Base-by-base conservation (phyloP, 2,329 filamentous ascomycete species). In the Didymella glomerata region DNA sequence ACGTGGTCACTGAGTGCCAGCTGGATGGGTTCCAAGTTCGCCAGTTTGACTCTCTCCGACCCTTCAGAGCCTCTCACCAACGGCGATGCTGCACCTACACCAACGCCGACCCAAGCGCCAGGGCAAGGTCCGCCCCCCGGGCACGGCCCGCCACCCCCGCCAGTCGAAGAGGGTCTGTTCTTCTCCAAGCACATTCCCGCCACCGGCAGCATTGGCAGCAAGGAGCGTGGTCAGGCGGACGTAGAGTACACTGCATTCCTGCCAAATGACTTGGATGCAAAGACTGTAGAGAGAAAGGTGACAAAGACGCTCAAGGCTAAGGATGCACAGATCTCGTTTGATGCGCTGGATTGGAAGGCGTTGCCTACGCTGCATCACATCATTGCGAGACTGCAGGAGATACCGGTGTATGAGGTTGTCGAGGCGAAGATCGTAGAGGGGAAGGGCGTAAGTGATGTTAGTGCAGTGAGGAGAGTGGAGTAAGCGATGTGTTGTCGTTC, bases 281-380 rank as follows among this genome's bases (percentile, higher is more conserved):
- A 74, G 54, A 62, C 64, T 0, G 61, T 68, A 16, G 69, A 77
- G 32, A 76, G 72, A 20, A 75, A 76, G 62, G 65, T 77, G 1
- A 69, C 64, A 61, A 62, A 74, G 69, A 61, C 79, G 24, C 71
- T 72, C 34, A 74, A 75, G 48, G 74, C 82, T 0, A 71, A 67
- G 1, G 78, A 78, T 13, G 82, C 82, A 0, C 77, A 67, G 2
- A 71, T 88, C 49, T 72, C 76, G 49, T 81, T 87, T 53, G 78
- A 85, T 38, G 76, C 74, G 0, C 64, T 82, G 16, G 81, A 85
- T 64, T 85, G 82, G 85, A 76, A 85, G 46, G 76, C 73, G 4
- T 68, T 89, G 57, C 87, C 87, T 0, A 89, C 86, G 2, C 73
- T 89, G 51, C 85, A 89, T 66, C 84, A 88, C 67, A 74, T 89